Conservation (phyloP, 169 alveolate species). For the Fabrea salina region DNA sequence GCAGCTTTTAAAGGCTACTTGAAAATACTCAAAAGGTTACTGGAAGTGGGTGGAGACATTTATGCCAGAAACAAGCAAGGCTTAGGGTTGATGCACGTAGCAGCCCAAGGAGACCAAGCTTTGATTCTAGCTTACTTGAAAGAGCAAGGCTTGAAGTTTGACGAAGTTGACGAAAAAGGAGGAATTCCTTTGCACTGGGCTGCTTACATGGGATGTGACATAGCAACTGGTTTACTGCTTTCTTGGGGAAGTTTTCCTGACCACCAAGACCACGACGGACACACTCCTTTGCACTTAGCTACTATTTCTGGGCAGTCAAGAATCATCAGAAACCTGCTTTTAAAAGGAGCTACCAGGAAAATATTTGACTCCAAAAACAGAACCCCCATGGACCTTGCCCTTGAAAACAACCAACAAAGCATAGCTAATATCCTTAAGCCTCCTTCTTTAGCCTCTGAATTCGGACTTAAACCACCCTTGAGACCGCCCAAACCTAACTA, state of each 20-base stretch:
- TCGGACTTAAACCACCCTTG: constrained; percentile 27
- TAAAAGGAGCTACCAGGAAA: constrained; percentile 64
- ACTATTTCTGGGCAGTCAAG: constrained; percentile 42
- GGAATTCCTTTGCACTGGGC: constrained; percentile 25
- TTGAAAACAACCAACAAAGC: constrained; percentile 17
- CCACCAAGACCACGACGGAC: constrained; percentile 47
- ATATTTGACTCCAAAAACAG: constrained; percentile 38
- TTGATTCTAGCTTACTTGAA: constrained; percentile 60
- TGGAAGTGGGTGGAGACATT: constrained; percentile 65
- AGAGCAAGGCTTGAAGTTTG: constrained; percentile 43
- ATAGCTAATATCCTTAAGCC: constrained; percentile 37
- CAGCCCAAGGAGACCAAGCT: constrained; percentile 81
- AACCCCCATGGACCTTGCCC: constrained; percentile 54
- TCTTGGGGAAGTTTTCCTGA: constrained; percentile 50
- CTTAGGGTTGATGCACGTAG: constrained; percentile 67
- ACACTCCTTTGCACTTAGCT: constrained; percentile 63
- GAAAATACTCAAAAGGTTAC: constrained; percentile 49
- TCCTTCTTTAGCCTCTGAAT: constrained; percentile 6
- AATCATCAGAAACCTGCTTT: constrained; percentile 62
- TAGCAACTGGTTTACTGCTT: constrained; percentile 36
- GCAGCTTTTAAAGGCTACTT: constrained; percentile 77
- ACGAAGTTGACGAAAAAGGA: constrained; percentile 37
- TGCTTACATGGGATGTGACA: constrained; percentile 28
- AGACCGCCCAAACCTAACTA: neutral
- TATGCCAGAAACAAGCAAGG: constrained; percentile 42